phyloP scores from a whole-genome alignment of 2,329 filamentous ascomycete genomes.

The Venturia asperata region DNA sequence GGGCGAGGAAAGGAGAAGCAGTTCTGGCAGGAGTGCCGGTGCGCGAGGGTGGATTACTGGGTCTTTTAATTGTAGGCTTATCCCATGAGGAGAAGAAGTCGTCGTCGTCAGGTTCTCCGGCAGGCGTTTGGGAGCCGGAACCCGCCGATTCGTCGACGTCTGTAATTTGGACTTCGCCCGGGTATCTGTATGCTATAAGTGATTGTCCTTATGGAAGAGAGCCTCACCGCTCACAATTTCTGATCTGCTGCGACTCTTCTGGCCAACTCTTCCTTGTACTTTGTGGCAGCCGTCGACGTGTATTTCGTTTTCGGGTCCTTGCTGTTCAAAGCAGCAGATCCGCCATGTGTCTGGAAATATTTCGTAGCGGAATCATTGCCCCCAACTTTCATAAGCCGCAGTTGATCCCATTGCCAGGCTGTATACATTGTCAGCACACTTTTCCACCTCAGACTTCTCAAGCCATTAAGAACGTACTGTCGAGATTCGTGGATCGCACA shows the following conservation, averaged over 20 bases:
- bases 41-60: slow-evolving; percentile 86
- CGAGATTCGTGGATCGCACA: slow-evolving; percentile 95
- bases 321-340: slow-evolving; percentile 86
- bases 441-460: background rate
- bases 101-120: slow-evolving; percentile 66
- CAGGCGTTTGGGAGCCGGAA: slow-evolving; percentile 62
- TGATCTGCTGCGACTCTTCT: slow-evolving; percentile 75
- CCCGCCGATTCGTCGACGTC: slow-evolving; percentile 57
- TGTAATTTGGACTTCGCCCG: slow-evolving; percentile 75
- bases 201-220: background rate
- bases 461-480: slow-evolving; percentile 56
- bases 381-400: slow-evolving; percentile 95
- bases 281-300: slow-evolving; percentile 81
- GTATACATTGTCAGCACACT: background rate
- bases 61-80: slow-evolving; percentile 92
- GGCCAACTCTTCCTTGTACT: slow-evolving; percentile 97
- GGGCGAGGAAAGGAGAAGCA: slow-evolving; percentile 81
- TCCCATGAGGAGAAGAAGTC: slow-evolving; percentile 99
- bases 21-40: slow-evolving; percentile 81
- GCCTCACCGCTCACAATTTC: slow-evolving; percentile 57
- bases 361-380: slow-evolving; percentile 97
- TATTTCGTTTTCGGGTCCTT: slow-evolving; percentile 98
- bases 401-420: slow-evolving; percentile 96
- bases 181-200: slow-evolving; percentile 52
- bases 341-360: slow-evolving; percentile 95